These are phyloP conservation scores for Aspergillus fijiensis DNA, from an alignment of 2,329 filamentous ascomycete species.

Conservation along the genomic window DNA sequence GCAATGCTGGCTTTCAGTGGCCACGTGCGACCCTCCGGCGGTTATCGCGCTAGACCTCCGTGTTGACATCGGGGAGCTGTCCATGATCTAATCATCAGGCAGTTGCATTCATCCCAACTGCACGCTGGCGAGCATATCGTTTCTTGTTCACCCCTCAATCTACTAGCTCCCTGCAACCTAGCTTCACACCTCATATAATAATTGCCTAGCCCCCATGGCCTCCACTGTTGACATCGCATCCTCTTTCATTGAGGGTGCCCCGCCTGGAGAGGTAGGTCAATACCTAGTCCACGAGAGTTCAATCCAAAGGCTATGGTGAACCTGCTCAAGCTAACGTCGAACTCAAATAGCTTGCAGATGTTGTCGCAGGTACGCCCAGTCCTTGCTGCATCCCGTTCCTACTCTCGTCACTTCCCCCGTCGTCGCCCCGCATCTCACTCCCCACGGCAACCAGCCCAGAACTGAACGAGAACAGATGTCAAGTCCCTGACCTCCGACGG, in stretches of 20 bases:
- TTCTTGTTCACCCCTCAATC: slow-evolving; percentile 1
- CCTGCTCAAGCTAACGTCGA: slow-evolving; percentile 17
- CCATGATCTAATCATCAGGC: background rate
- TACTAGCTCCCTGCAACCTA: background rate
- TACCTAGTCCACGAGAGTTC: slow-evolving; percentile 8
- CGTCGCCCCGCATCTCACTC: slow-evolving; percentile 7
- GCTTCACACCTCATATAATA: background rate
- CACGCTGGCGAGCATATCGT: background rate
- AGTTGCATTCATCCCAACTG: background rate
- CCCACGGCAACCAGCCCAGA: slow-evolving; percentile 11
- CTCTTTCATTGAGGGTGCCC: slow-evolving; percentile 89
- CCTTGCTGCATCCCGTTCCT: slow-evolving; percentile 15
- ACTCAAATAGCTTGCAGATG: slow-evolving; percentile 71
- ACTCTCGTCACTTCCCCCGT: background rate
- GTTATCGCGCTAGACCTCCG: slow-evolving; percentile 24
- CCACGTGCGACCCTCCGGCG: slow-evolving; percentile 20
- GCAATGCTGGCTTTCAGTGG: background rate
- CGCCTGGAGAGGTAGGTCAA: slow-evolving; percentile 81
- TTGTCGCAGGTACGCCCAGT: slow-evolving; percentile 68
- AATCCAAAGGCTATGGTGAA: background rate
- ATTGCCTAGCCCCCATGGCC: slow-evolving; percentile 33
- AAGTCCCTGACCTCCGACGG: slow-evolving; percentile 76
- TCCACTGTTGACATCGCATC: slow-evolving; percentile 64
- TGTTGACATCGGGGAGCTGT: slow-evolving; percentile 21
- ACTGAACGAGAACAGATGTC: slow-evolving; percentile 64